Conservation (phyloP, 306 rosid species). For the Prunus mira region DNA sequence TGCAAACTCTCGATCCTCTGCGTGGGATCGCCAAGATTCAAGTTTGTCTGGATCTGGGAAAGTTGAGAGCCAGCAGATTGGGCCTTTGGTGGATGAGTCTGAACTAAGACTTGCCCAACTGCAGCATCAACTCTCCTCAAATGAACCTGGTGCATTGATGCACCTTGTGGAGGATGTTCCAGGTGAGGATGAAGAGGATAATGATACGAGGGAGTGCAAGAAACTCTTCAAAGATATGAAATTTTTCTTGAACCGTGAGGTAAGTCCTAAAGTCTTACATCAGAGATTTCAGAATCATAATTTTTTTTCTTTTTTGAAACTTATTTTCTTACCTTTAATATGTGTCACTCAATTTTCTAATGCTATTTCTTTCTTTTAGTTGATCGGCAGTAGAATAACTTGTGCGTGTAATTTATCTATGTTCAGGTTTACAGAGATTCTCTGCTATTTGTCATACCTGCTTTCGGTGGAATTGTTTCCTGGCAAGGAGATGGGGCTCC, state of each 20-base stretch:
- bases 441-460: conserved; percentile 76
- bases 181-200: conserved; percentile 64
- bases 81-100: conserved; percentile 38
- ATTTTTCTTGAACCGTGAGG: conserved; percentile 92
- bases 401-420: background rate
- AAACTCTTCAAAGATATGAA: conserved; percentile 70
- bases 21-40: conserved; percentile 39
- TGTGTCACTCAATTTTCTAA: no score
- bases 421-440: conserved; percentile 88
- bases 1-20: conserved; percentile 36
- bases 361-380: background rate
- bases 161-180: conserved; percentile 63
- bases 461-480: conserved; percentile 88
- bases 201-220: conserved; percentile 67
- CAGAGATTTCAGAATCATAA: background rate
- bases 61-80: conserved; percentile 36
- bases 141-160: conserved; percentile 86
- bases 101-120: conserved; percentile 88
- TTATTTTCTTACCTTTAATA: no score
- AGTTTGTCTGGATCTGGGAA: conserved; percentile 41
- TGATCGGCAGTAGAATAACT: background rate
- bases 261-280: conserved; percentile 21
- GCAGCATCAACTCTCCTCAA: conserved; percentile 84
- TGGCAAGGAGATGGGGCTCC: conserved; percentile 96
- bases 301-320: no score